phyloP scores from a whole-genome alignment of 2,329 filamentous ascomycete genomes.

The Arthrobotrys entomopaga region DNA sequence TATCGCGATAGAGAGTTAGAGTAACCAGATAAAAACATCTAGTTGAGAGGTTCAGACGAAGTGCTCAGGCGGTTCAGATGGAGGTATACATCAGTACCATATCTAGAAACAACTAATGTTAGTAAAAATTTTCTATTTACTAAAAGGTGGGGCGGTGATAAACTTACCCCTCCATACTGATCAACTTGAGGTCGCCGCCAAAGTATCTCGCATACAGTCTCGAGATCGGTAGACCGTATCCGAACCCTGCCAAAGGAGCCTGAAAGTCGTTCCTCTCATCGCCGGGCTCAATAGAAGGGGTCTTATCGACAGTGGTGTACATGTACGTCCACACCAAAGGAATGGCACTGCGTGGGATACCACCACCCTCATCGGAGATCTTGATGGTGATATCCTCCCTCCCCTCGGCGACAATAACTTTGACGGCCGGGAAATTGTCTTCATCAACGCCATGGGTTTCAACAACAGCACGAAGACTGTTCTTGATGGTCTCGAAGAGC shows the following conservation, averaged over 20 bases:
- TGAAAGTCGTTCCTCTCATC: constrained; percentile 99
- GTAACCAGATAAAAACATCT: constrained; percentile 9
- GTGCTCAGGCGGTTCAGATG: constrained; percentile 95
- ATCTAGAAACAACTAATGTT: constrained; percentile 69
- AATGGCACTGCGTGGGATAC: constrained; percentile 90
- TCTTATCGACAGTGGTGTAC: constrained; percentile 98
- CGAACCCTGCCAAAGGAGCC: constrained; percentile 98
- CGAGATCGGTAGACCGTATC: constrained; percentile 95
- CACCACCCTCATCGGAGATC: constrained; percentile 94
- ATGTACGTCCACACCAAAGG: constrained; percentile 99
- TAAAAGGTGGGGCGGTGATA: not conserved
- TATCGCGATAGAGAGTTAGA: too few species aligned
- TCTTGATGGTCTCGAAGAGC: constrained; percentile 99
- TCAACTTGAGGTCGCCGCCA: constrained; percentile 94
- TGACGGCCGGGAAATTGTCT: constrained; percentile 87
- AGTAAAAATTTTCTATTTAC: constrained; percentile 12
- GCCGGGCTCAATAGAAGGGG: constrained; percentile 92
- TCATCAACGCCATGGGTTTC: constrained; percentile 94
- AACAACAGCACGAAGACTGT: constrained; percentile 94
- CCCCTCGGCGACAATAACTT: constrained; percentile 96
- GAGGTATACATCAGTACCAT: constrained; percentile 97
- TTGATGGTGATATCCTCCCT: constrained; percentile 99
- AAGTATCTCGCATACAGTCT: constrained; percentile 96
- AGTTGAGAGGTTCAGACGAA: constrained; percentile 83
- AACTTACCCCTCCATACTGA: constrained; percentile 97